Conservation (phyloP, 345 rosid species). For the Populus nigra region DNA sequence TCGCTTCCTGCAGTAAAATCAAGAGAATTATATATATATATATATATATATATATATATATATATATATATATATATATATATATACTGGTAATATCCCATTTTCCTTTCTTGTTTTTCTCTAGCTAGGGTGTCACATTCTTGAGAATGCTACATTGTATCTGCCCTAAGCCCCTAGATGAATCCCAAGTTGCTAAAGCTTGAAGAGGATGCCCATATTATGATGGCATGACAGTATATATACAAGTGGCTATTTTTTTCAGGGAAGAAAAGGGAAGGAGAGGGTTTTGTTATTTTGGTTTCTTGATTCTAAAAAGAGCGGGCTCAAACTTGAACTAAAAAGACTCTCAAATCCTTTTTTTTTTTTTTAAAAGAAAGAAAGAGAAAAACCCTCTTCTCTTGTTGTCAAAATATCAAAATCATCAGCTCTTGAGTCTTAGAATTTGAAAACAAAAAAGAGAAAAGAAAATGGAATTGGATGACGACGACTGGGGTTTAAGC, state of each 20-base stretch:
- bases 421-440: background rate
- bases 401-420: background rate
- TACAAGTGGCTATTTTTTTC: no score
- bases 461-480: conserved; percentile 42
- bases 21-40: background rate
- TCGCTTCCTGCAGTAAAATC: no score
- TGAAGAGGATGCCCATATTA: no score
- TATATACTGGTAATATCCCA: no score
- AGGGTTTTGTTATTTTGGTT: no score
- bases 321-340: background rate
- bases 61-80: no score
- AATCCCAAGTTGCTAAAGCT: no score
- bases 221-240: no score
- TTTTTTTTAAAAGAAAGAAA: background rate
- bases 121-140: background rate
- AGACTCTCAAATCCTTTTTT: background rate
- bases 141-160: background rate
- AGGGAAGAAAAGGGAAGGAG: no score
- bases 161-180: no score
- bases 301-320: background rate
- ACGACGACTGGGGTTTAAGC: conserved; percentile 70
- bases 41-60: no score
- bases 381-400: background rate
- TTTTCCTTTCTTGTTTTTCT: no score
- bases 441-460: background rate